Conservation (phyloP, 1,284 basidiomycete genomes). For the Microbotryum intermedium region DNA sequence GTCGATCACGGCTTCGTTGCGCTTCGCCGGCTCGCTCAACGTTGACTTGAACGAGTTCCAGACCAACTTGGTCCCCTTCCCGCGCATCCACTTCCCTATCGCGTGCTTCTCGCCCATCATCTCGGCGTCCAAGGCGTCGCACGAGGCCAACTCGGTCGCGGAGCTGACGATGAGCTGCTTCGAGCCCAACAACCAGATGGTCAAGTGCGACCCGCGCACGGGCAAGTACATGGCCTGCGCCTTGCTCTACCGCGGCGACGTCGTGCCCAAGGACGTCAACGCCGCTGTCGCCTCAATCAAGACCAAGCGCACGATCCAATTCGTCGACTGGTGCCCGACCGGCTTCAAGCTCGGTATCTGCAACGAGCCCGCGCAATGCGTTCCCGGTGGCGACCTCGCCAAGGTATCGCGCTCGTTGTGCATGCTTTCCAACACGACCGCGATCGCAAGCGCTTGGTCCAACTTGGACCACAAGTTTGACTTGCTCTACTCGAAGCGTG, state of each 20-base stretch:
- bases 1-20: conserved; percentile 90
- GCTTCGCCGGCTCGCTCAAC: conserved; percentile 96
- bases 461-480: conserved; percentile 99
- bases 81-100: conserved; percentile 94
- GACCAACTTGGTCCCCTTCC: conserved; percentile 48
- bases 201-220: conserved; percentile 85
- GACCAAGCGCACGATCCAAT: conserved; percentile 94
- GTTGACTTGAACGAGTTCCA: conserved; percentile 99
- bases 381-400: conserved; percentile 90
- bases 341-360: conserved; percentile 97
- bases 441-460: conserved; percentile 87
- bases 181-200: conserved; percentile 94
- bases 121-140: conserved; percentile 67
- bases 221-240: conserved; percentile 75
- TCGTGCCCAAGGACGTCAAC: conserved; percentile 94
- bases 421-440: conserved; percentile 93
- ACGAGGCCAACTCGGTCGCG: conserved; percentile 94
- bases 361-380: conserved; percentile 83
- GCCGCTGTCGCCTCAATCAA: conserved; percentile 89
- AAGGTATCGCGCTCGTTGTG: conserved; percentile 89
- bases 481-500: conserved; percentile 53
- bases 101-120: conserved; percentile 93
- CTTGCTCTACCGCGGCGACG: conserved; percentile 58
- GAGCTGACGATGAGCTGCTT: conserved; percentile 99
- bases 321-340: conserved; percentile 95